Evolutionary conservation across 2,329 filamentous ascomycete species (phyloP).

Genomic region (Penicillium vulpinum): DNA sequence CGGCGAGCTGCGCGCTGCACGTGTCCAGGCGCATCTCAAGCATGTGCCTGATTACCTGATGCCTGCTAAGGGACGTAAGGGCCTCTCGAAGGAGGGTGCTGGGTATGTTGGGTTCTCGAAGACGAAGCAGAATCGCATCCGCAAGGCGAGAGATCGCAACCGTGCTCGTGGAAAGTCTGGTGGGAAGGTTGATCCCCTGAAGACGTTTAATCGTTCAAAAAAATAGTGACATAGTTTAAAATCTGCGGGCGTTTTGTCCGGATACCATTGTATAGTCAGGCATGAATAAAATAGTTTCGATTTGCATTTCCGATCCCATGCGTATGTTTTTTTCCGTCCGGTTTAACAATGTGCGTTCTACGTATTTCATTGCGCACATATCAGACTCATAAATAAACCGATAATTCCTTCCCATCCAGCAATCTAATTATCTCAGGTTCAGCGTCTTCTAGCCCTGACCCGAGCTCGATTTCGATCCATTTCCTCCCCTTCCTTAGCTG

Average conservation of each 20-base stretch:
- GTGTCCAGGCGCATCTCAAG: slow-evolving; percentile 85
- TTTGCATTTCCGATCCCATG: not conserved
- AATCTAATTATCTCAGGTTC: slow-evolving; percentile 17
- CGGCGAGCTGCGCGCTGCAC: slow-evolving; percentile 77
- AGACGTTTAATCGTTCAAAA: slow-evolving; percentile 71
- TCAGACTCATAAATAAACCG: not conserved
- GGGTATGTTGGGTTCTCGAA: slow-evolving; percentile 72
- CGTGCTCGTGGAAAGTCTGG: slow-evolving; percentile 45
- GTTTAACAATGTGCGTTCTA: not conserved
- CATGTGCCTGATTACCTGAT: slow-evolving; percentile 93
- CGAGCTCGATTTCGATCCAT: slow-evolving; percentile 37
- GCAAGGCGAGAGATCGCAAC: slow-evolving; percentile 51
- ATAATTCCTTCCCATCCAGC: slow-evolving; percentile 20
- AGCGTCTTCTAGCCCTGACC: slow-evolving; percentile 27
- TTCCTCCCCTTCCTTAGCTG: slow-evolving; percentile 37
- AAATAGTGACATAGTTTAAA: slow-evolving; percentile 28
- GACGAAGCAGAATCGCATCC: slow-evolving; percentile 51
- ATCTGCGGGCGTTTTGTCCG: slow-evolving; percentile 7
- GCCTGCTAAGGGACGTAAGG: slow-evolving; percentile 72
- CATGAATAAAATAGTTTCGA: slow-evolving; percentile 19
- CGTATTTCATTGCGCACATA: not conserved
- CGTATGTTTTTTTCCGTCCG: not conserved
- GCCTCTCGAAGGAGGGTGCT: slow-evolving; percentile 63
- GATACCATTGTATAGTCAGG: slow-evolving; percentile 15
- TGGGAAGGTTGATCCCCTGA: slow-evolving; percentile 77